Percentiles rank a stretch among this genome's conserved stretches.
These are phyloP conservation scores for Globisporangium cylindrosporum DNA, from an alignment of 352 stramenopile species.

Conservation along the genomic window DNA sequence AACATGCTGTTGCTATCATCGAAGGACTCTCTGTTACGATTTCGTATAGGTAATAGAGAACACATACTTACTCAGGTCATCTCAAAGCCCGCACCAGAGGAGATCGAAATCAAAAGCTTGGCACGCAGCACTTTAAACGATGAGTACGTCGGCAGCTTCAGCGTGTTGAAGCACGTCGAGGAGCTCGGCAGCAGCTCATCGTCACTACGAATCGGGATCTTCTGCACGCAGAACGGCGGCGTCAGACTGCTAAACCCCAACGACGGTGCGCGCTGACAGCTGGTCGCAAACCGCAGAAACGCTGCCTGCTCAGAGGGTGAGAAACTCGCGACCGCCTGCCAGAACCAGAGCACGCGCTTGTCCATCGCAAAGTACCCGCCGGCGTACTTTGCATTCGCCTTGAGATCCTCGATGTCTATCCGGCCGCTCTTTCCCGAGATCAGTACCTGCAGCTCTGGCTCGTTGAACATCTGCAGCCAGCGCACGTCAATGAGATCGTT, in stretches of 20 bases:
- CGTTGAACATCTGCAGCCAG: constrained; percentile 95
- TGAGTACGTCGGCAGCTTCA: constrained; percentile 97
- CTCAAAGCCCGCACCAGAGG: constrained; percentile 94
- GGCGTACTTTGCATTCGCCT: constrained; percentile 85
- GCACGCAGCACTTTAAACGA: constrained; percentile 91
- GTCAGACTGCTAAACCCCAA: constrained; percentile 93
- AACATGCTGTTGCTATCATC: no score
- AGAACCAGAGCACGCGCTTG: constrained; percentile 67
- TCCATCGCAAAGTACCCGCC: constrained; percentile 93
- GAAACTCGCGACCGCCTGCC: constrained; percentile 71
- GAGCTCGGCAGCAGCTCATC: constrained; percentile 90
- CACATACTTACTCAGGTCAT: constrained; percentile 69
- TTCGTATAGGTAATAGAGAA: no score
- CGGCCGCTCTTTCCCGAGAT: constrained; percentile 80
- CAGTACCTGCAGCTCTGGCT: constrained; percentile 95
- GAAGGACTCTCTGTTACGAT: no score
- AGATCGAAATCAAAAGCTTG: constrained; percentile 95
- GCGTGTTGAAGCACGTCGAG: constrained; percentile 97
- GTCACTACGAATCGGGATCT: constrained; percentile 59
- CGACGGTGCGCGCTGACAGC: constrained; percentile 93
- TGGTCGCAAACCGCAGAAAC: constrained; percentile 95
- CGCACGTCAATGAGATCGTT: constrained; percentile 90
- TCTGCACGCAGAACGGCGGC: constrained; percentile 93
- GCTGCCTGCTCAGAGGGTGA: constrained; percentile 80
- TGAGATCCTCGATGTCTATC: constrained; percentile 82